These are phyloP conservation scores for Silene noctiflora DNA, from an alignment of 179 eudicot genomes.

Conservation along the genomic window DNA sequence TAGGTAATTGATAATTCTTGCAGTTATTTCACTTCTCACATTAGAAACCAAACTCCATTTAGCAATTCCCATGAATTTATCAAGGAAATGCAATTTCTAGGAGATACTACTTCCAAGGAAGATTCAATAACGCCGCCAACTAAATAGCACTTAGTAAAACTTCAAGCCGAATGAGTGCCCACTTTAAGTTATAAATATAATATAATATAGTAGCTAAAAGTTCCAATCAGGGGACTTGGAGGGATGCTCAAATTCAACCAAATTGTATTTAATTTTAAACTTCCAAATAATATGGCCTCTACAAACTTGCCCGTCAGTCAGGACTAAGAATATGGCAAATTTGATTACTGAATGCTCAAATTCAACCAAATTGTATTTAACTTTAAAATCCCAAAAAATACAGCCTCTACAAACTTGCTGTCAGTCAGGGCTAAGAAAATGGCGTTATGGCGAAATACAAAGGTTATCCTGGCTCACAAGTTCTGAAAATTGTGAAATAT, in stretches of 20 bases:
- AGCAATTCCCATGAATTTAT: background rate
- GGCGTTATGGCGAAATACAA: conserved; percentile 10
- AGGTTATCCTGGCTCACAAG: conserved; percentile 17
- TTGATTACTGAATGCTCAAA: background rate
- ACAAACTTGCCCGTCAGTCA: conserved; percentile 14
- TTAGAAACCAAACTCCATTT: background rate
- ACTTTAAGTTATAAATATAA: conserved; percentile 1
- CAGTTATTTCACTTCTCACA: background rate
- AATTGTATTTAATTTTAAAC: background rate
- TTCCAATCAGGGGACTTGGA: conserved; percentile 3
- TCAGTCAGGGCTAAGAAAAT: conserved; percentile 3
- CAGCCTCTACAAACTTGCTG: conserved; percentile 10
- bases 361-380: background rate
- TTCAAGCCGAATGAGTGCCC: conserved; percentile 4
- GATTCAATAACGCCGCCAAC: background rate
- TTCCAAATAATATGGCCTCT: conserved; percentile 1
- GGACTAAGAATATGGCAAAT: conserved; percentile 5
- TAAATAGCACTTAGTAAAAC: background rate
- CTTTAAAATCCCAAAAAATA: conserved; percentile 1
- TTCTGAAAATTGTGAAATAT: conserved; percentile 11
- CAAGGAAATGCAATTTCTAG: background rate
- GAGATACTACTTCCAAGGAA: background rate
- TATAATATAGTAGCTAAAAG: background rate
- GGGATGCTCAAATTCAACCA: background rate
- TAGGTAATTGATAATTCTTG: background rate